Evolutionary conservation across 148 eudicot genomes (phyloP), one percentile per base, ranked within the genome.

Genomic region (Oxyria digyna): DNA sequence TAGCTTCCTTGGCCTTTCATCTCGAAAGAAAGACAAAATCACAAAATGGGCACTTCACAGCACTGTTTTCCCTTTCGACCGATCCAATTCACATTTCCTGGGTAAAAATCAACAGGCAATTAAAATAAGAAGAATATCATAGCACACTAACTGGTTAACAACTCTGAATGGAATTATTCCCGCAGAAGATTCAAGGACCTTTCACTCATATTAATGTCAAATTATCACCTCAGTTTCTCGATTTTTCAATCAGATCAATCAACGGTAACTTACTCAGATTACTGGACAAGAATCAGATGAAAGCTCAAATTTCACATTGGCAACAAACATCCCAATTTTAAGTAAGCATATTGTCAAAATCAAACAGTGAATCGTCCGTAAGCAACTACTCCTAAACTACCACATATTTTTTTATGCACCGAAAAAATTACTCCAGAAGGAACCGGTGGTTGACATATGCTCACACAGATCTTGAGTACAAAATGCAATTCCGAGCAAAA

Each of bases 1-100:
- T 91, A 91, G 62, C 77, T 76, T n/a, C 69, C 75, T 59, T 67
- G 57, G 6, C 78, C 90, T 62, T 78, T 78, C 96, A 90, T 85
- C 50, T 68, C 57, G 48, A 59, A 59, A 59, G 65, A 15, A 20
- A 29, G 38, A 29, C 65, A 31, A 29, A 27, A 1, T 0, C 17
- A 55, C 33, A 27, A 55, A 55, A 11, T 14, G 35, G n/a, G 17
- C n/a, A 1, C 31, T 52, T 52, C 38, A 29, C 35, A 59, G 65
- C 18, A 31, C n/a, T 27, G 20, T 13, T 17, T 59, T 59, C 29
- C 64, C 32, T 15, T 29, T 59, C 38, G 4, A 13, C 29, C 18
- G 29, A 14, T 37, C 20, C 37, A 59, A 15, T 27, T 13, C 31
- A 20, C 4, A 26, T n/a, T 29, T 59, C 37, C 65, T 59, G 65